Percentiles rank a stretch among this genome's conserved stretches.
Evolutionary conservation across 805 yeast genomes (phyloP).

Genomic region (Scheffersomyces amazonensis): DNA sequence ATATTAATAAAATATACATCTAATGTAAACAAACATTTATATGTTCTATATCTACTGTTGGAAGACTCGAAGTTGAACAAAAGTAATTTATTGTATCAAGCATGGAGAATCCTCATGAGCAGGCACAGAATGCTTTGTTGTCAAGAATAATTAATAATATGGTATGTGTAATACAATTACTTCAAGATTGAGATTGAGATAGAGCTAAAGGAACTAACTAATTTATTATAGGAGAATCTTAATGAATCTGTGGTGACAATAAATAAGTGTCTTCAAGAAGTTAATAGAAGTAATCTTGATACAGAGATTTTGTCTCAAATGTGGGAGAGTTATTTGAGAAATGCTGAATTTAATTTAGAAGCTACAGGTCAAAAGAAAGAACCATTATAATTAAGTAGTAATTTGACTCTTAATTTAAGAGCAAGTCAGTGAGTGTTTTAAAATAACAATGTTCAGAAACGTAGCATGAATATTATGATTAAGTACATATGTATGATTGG

Average conservation of each 20-base stretch:
- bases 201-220: too few species aligned
- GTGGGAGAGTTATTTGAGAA: conserved; percentile 75
- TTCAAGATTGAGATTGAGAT: too few species aligned
- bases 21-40: too few species aligned
- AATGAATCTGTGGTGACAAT: conserved; percentile 68
- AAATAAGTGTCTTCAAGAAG: conserved; percentile 58
- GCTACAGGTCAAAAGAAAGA: conserved; percentile 61
- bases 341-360: conserved; percentile 66
- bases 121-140: conserved; percentile 70
- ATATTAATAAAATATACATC: too few species aligned
- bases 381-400: conserved; percentile 44
- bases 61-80: too few species aligned
- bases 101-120: conserved; percentile 88
- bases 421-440: not conserved
- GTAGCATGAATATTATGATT: too few species aligned
- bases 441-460: not conserved
- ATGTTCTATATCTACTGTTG: too few species aligned
- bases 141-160: conserved; percentile 75
- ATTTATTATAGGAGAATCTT: conserved; percentile 51
- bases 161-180: conserved; percentile 58
- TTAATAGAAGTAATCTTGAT: conserved; percentile 65
- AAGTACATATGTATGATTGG: too few species aligned
- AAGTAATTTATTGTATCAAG: too few species aligned
- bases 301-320: conserved; percentile 70
- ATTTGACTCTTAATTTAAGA: too few species aligned